Percentiles rank a stretch among this genome's conserved stretches.
Evolutionary conservation across 2,329 filamentous ascomycete species (phyloP).

Genomic region (Epichloe sylvatica): DNA sequence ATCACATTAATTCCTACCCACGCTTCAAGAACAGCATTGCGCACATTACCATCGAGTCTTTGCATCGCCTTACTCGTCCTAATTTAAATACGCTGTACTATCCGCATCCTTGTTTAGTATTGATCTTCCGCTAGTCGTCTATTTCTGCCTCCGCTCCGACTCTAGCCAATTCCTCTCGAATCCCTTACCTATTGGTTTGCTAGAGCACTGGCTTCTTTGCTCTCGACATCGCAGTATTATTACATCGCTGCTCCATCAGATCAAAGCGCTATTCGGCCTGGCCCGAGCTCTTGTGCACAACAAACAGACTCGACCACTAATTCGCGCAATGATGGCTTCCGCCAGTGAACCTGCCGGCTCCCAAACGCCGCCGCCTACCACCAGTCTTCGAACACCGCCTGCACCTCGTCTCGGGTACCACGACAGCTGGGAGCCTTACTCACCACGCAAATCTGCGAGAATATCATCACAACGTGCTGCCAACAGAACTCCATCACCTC

Average conservation of each 20-base stretch:
- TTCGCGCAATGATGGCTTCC: conserved; percentile 15
- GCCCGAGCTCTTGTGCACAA: not conserved
- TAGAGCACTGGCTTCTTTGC: conserved; percentile 7
- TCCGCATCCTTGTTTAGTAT: conserved; percentile 4
- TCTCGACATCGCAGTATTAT: conserved; percentile 7
- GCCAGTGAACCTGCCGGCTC: conserved; percentile 4
- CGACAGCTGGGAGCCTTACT: conserved; percentile 60
- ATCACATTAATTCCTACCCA: conserved; percentile 1
- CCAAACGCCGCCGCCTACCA: conserved; percentile 45
- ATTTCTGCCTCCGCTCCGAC: not conserved
- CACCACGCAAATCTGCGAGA: conserved; percentile 54
- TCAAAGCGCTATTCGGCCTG: not conserved
- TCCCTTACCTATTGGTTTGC: conserved; percentile 2
- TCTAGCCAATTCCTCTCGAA: not conserved
- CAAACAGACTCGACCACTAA: not conserved
- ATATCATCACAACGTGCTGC: conserved; percentile 41
- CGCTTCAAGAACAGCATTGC: not conserved
- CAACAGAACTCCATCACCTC: conserved; percentile 43
- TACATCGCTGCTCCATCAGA: not conserved
- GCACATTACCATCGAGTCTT: not conserved
- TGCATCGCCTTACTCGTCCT: conserved; percentile 1
- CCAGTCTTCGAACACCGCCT: conserved; percentile 48
- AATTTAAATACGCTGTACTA: not conserved
- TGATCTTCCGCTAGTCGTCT: not conserved
- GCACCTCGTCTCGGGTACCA: conserved; percentile 54